Conservation (phyloP, 257 asterid species). For the Lycium ferocissimum region DNA sequence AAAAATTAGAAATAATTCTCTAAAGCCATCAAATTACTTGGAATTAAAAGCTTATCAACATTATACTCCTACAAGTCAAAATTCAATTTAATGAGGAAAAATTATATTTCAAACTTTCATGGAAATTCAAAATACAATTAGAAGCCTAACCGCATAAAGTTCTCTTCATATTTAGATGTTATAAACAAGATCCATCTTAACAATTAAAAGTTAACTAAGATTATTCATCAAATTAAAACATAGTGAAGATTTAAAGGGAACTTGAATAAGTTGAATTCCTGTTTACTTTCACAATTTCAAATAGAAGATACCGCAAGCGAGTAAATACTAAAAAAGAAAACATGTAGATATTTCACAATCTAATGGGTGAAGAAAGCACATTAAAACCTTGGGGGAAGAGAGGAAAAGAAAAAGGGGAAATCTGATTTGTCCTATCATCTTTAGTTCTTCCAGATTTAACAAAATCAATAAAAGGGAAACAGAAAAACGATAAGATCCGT, state of each 20-base stretch:
- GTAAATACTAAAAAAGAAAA: neutral
- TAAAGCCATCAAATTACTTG: neutral
- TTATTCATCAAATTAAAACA: neutral
- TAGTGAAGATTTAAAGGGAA: neutral
- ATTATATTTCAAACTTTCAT: neutral
- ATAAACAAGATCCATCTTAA: neutral
- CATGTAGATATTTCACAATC: neutral
- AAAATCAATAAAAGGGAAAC: neutral
- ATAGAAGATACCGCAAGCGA: neutral
- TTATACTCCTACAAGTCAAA: conserved; percentile 9
- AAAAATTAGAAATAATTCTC: neutral
- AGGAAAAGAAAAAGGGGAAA: neutral
- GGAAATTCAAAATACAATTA: conserved; percentile 22
- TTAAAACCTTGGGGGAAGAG: neutral
- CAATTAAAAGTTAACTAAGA: neutral
- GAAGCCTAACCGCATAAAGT: neutral
- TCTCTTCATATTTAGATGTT: neutral
- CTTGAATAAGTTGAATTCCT: conserved; percentile 18
- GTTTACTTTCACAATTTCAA: neutral
- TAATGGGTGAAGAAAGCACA: conserved; percentile 4
- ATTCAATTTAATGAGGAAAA: neutral
- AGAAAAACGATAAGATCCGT: neutral
- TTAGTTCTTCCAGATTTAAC: neutral
- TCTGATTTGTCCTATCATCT: conserved; percentile 10
- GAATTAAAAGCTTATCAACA: neutral